A percentile compares a stretch with the other conserved stretches of the same genome.
These are phyloP conservation scores for Ophiostoma novo-ulmi DNA, from an alignment of 2,329 filamentous ascomycete genomes.

Conservation along the genomic window DNA sequence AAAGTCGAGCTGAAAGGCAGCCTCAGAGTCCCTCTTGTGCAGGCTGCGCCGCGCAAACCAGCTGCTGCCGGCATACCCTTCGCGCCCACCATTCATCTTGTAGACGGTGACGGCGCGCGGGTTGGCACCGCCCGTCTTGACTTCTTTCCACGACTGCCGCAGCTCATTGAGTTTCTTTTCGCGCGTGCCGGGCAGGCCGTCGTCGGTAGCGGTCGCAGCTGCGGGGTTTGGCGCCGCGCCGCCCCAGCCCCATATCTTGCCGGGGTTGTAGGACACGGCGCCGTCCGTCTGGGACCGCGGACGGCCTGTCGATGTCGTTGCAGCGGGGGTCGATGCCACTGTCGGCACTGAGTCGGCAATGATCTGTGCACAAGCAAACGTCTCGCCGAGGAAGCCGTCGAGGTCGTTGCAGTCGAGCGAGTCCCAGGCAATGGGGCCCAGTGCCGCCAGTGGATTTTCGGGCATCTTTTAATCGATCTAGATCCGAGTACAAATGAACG, in stretches of 20 bases:
- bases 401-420: conserved; percentile 29
- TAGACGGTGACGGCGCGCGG: conserved; percentile 72
- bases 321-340: neutral
- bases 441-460: conserved; percentile 43
- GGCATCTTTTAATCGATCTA: neutral
- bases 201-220: neutral
- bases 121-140: conserved; percentile 68
- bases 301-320: conserved; percentile 37
- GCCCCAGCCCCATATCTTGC: conserved; percentile 19
- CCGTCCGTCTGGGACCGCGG: conserved; percentile 53
- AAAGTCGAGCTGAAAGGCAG: conserved; percentile 48
- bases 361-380: conserved; percentile 25
- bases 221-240: neutral
- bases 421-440: conserved; percentile 49
- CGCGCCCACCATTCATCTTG: conserved; percentile 40
- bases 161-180: conserved; percentile 42
- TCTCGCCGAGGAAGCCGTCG: conserved; percentile 23
- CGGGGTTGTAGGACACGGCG: conserved; percentile 36
- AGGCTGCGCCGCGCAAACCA: conserved; percentile 88
- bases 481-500: neutral
- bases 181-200: conserved; percentile 38
- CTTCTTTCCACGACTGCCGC: conserved; percentile 82
- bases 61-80: conserved; percentile 74
- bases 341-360: conserved; percentile 26
- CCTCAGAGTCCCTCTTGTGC: conserved; percentile 41